Base-by-base conservation (phyloP, 1,284 basidiomycete species). In the Sutorius eximius region DNA sequence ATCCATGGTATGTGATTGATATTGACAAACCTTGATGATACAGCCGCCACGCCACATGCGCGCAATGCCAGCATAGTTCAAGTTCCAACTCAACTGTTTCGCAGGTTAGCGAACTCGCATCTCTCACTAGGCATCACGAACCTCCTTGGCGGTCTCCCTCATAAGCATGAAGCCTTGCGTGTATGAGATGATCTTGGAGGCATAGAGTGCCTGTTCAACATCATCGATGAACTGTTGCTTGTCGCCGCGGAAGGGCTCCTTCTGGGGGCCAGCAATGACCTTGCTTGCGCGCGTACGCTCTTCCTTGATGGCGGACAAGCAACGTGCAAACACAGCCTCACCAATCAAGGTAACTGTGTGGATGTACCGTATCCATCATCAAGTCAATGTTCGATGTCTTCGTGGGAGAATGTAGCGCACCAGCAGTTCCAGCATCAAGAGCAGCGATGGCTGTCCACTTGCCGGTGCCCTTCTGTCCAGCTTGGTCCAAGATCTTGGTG, bases 391-490 rank as follows among this genome's bases (percentile, higher is more conserved):
- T 49, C 34, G 54, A 38, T 51, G 48, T 46, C 32, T 33, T 49
- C 43, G 46, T 48, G 45, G 30, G 52, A 60, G 36, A 45, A 22
- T 53, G 16, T 44, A 16, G 71, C 82, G 59, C 61, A 89, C 89
- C 89, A 59, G 92, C 85, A 69, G 86, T 91, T 69, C 96, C 96
- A 64, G 95, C 89, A 69, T 99, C 97, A 62, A 99, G 88, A 59
- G 97, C 97, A 71, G 95, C 93, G 70, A 98, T 92, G 61, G 97
- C 97, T 58, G 97, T 99, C 97, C 97, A 99, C 79, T 99, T 99
- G 57, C 97, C 97, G 62, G 97, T 99, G 73, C 97, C 97, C 81
- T 99, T 99, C 77, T 99, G 97, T 56, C 96, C 97, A 61, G 97
- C 97, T 70, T 90, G 73, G 75, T 98, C 95, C 61, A 98, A 83